A percentile compares a stretch with the other conserved stretches of the same genome.
phyloP scores from a whole-genome alignment of 2,329 filamentous ascomycete species.

The Thermothelomyces thermophilus region DNA sequence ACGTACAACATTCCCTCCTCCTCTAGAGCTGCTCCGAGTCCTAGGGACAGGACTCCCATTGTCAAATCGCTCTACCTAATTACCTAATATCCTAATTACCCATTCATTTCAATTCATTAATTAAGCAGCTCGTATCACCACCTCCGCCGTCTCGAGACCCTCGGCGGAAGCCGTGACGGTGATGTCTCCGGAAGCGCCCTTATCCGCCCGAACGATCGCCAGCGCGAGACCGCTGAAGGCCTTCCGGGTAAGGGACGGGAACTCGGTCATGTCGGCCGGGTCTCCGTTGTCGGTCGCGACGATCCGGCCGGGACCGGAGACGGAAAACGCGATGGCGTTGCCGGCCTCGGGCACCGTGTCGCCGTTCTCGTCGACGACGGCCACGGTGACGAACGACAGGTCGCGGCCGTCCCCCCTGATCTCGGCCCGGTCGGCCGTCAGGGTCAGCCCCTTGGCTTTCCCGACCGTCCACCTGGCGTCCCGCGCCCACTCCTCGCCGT shows the following conservation, averaged over 20 bases:
- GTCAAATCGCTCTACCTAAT: too few relatives aligned
- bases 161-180: slow-evolving; percentile 7
- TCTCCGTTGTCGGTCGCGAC: slow-evolving; percentile 40
- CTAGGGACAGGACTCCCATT: too few relatives aligned
- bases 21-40: too few relatives aligned
- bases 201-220: slow-evolving; percentile 32
- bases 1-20: too few relatives aligned
- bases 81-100: too few relatives aligned
- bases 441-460: slow-evolving; percentile 30
- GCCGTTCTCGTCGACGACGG: slow-evolving; percentile 39
- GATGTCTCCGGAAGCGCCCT: slow-evolving; percentile 22
- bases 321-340: slow-evolving; percentile 38
- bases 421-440: slow-evolving; percentile 32
- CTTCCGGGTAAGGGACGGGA: slow-evolving; percentile 34
- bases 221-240: slow-evolving; percentile 38
- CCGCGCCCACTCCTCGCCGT: slow-evolving; percentile 40
- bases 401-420: slow-evolving; percentile 40
- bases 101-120: too few relatives aligned
- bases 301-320: slow-evolving; percentile 39
- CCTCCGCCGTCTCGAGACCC: neutral
- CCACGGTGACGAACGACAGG: slow-evolving; percentile 40
- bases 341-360: slow-evolving; percentile 38
- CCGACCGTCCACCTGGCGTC: slow-evolving; percentile 38
- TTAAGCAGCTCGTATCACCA: neutral
- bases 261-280: slow-evolving; percentile 38